Percentiles rank a stretch among this genome's conserved stretches.
These are phyloP conservation scores for Peronosclerospora sorghi DNA, from an alignment of 352 stramenopile genomes.

Conservation along the genomic window DNA sequence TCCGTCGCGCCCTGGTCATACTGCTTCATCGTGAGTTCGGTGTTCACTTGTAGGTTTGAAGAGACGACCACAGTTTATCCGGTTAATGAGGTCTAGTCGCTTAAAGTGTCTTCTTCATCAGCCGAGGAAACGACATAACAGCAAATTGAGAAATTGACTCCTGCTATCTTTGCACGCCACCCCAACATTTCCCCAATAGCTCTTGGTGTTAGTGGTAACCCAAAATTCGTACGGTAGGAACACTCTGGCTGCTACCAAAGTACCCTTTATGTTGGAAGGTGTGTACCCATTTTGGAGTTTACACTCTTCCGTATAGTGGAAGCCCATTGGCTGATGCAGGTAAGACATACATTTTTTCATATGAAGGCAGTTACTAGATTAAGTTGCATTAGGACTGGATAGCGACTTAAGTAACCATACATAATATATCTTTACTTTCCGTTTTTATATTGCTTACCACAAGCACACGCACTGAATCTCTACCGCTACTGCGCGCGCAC, in stretches of 20 bases:
- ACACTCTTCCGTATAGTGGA: too few relatives aligned
- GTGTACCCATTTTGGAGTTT: too few relatives aligned
- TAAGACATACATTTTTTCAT: too few relatives aligned
- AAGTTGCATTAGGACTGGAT: too few relatives aligned
- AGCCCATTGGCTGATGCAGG: too few relatives aligned
- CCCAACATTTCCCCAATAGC: slow-evolving; percentile 34
- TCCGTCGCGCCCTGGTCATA: slow-evolving; percentile 33
- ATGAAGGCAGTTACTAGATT: too few relatives aligned
- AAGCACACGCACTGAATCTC: too few relatives aligned
- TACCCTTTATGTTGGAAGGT: too few relatives aligned
- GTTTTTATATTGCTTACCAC: too few relatives aligned
- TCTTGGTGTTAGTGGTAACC: slow-evolving; percentile 16
- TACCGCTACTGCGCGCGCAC: too few relatives aligned
- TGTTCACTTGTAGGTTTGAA: slow-evolving; percentile 36
- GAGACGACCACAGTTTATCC: slow-evolving; percentile 40
- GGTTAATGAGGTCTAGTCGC: slow-evolving; percentile 31
- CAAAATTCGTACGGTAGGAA: slow-evolving; percentile 29
- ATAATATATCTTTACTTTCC: too few relatives aligned
- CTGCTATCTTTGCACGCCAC: slow-evolving; percentile 31
- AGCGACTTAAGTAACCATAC: too few relatives aligned
- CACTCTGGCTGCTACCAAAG: slow-evolving; percentile 21
- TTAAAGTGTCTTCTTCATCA: slow-evolving; percentile 60
- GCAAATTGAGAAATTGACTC: slow-evolving; percentile 51
- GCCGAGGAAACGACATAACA: slow-evolving; percentile 31
- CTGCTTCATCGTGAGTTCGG: slow-evolving; percentile 61